These are phyloP conservation scores for Blastocystis sp. DNA, from an alignment of 352 stramenopile species.

Conservation along the genomic window DNA sequence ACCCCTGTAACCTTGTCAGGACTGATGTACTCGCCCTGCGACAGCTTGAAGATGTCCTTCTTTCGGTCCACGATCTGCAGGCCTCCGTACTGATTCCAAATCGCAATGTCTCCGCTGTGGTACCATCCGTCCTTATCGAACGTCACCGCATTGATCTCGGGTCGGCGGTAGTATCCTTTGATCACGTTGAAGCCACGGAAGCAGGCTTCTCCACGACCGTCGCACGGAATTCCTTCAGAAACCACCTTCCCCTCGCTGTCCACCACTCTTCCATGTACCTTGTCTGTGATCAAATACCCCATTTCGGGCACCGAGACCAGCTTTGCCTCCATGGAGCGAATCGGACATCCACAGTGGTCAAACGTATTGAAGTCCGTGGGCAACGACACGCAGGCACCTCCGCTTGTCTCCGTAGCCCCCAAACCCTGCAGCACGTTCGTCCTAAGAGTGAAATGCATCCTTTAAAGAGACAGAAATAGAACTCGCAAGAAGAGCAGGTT, in stretches of 20 bases:
- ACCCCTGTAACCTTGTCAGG: constrained; percentile 38
- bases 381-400: constrained; percentile 68
- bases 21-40: constrained; percentile 51
- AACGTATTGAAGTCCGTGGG: constrained; percentile 72
- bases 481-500: constrained; percentile 63
- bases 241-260: constrained; percentile 39
- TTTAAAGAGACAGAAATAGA: constrained; percentile 80
- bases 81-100: constrained; percentile 71
- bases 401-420: constrained; percentile 86
- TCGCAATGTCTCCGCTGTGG: constrained; percentile 73
- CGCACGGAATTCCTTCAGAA: constrained; percentile 68
- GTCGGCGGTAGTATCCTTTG: constrained; percentile 88
- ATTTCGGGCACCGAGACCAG: constrained; percentile 59
- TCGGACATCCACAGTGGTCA: constrained; percentile 82
- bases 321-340: constrained; percentile 71
- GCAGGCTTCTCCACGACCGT: constrained; percentile 72
- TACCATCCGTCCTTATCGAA: constrained; percentile 72
- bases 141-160: constrained; percentile 80
- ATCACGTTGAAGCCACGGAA: constrained; percentile 77
- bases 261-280: neutral
- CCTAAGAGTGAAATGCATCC: constrained; percentile 73
- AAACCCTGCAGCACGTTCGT: constrained; percentile 87
- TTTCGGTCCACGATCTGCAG: constrained; percentile 58
- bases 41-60: constrained; percentile 61
- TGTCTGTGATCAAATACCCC: constrained; percentile 54